A percentile compares a stretch with the other conserved stretches of the same genome.
Conservation (phyloP, 2,329 filamentous ascomycete species). For the Diplodia seriata region DNA sequence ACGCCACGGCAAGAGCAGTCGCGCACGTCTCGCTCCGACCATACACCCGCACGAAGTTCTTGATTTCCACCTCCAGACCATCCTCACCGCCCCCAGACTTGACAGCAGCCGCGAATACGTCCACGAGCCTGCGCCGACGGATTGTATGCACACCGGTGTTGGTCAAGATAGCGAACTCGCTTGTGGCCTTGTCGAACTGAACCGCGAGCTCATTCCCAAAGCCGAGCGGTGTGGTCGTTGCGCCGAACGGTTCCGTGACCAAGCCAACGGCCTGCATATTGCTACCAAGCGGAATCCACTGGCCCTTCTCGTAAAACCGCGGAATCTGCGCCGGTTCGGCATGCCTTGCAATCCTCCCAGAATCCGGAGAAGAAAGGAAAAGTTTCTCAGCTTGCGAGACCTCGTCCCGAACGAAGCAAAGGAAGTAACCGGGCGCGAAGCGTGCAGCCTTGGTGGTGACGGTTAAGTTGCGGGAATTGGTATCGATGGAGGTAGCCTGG, state of each 20-base stretch:
- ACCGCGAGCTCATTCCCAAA: constrained; percentile 96
- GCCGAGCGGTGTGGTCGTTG: constrained; percentile 70
- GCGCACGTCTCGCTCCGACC: constrained; percentile 88
- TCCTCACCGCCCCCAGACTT: constrained; percentile 75
- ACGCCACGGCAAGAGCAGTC: constrained; percentile 90
- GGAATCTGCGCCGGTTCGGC: constrained; percentile 60
- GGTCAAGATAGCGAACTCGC: constrained; percentile 89
- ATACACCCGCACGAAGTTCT: constrained; percentile 83
- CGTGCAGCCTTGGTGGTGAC: constrained; percentile 51
- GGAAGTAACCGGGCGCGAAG: constrained; percentile 88
- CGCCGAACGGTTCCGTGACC: constrained; percentile 71
- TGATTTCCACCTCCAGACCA: constrained; percentile 79
- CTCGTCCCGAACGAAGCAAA: constrained; percentile 72
- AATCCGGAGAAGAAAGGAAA: constrained; percentile 87
- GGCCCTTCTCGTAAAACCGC: constrained; percentile 79
- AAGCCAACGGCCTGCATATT: constrained; percentile 79
- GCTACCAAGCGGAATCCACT: constrained; percentile 78
- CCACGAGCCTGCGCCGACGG: constrained; percentile 81
- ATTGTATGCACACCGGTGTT: constrained; percentile 90
- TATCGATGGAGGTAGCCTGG: constrained; percentile 39
- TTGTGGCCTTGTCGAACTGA: constrained; percentile 85
- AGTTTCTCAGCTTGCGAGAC: constrained; percentile 64
- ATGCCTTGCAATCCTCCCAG: constrained; percentile 75
- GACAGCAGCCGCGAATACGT: constrained; percentile 86
- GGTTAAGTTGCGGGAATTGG: constrained; percentile 44